Base-by-base conservation (phyloP, 495 filamentous ascomycete species). In the Daldinia vernicosa region DNA sequence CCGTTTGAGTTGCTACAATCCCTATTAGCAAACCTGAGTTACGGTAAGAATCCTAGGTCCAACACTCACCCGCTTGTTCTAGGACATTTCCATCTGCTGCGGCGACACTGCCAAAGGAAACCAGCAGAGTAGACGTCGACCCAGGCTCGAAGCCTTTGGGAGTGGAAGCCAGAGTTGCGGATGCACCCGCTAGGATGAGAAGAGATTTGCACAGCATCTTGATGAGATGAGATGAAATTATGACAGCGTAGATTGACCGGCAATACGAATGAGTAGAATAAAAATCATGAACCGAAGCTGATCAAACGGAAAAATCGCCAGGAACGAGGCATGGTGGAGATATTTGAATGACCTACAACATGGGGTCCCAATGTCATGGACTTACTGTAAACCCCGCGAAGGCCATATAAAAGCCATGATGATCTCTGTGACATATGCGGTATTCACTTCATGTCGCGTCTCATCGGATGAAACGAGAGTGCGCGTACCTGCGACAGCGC, bases 111-210 rank as follows among this genome's bases (percentile, higher is more conserved):
- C 76, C 75, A 56, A 71, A 84, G 14, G 71, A 68, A 6, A 84
- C 82, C 11, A 81, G 56, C 39, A 83, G 75, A 65, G 77, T 73
- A 22, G 66, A 68, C 35, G 74, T 67, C 9, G 74, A 63, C 4
- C 66, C 72, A 0, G 82, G 82, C 2, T 66, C 47, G 58, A 82
- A 83, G n/a, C 78, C 78, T 9, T 62, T 14, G 0, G 80, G 80
- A n/a, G 81, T 82, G 14, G 63, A 70, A 55, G 78, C 82, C 19
- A 80, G 55, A 6, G 71, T 58, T 14, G 73, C 59, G 9, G 76
- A 74, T 6, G 74, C 76, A 9, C 74, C 75, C 19, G 76, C 72
- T 35, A 81, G 69, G 32, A 74, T 73, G 22, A 68, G 17, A 9
- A 83, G 53, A 52, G 60, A 71, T 66, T 75, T 73, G 14, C 73